These are phyloP conservation scores for Sporothrix protearum DNA, from an alignment of 2,329 filamentous ascomycete species.

Conservation along the genomic window DNA sequence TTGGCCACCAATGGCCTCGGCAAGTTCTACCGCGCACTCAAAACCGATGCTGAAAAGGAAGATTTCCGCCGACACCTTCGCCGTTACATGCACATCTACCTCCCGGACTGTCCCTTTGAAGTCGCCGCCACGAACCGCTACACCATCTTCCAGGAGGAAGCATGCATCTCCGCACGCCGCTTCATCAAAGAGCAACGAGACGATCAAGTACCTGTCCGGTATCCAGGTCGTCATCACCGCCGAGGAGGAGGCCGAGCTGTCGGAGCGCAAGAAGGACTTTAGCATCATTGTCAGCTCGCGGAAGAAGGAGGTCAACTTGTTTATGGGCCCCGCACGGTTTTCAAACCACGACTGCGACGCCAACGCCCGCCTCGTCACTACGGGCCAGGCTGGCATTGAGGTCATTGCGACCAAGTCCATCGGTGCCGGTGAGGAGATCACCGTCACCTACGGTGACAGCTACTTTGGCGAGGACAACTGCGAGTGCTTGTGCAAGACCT, in stretches of 20 bases:
- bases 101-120: conserved; percentile 91
- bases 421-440: conserved; percentile 86
- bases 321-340: conserved; percentile 92
- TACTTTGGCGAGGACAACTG: conserved; percentile 96
- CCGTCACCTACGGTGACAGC: conserved; percentile 89
- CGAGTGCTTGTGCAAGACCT: conserved; percentile 88
- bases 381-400: conserved; percentile 81
- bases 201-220: conserved; percentile 85
- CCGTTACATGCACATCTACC: conserved; percentile 88
- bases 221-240: conserved; percentile 90
- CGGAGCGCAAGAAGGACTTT: conserved; percentile 83
- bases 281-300: conserved; percentile 93
- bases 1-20: conserved; percentile 69
- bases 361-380: conserved; percentile 83
- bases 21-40: conserved; percentile 65
- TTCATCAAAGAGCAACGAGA: conserved; percentile 76
- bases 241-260: conserved; percentile 81
- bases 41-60: conserved; percentile 73
- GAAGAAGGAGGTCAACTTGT: conserved; percentile 84
- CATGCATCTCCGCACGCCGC: conserved; percentile 75
- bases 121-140: conserved; percentile 90
- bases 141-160: conserved; percentile 85
- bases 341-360: conserved; percentile 96
- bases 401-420: conserved; percentile 83
- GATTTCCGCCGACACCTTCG: conserved; percentile 83